Evolutionary conservation across 2,329 filamentous ascomycete species (phyloP).

Genomic region (Fusarium sp.): DNA sequence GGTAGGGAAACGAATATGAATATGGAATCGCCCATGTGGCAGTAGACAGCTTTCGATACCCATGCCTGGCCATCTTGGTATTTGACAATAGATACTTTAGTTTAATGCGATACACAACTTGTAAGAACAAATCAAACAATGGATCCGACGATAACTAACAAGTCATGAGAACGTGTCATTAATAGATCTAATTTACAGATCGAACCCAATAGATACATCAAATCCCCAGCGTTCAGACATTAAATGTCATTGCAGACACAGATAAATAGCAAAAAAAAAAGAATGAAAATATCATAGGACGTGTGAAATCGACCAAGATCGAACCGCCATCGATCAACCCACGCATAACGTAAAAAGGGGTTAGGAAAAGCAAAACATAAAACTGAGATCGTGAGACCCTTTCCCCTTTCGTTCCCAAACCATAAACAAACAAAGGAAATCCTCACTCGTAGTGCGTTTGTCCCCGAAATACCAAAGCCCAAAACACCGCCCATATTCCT

Average conservation of each 20-base stretch:
- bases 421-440: constrained; percentile 25
- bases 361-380: constrained; percentile 15
- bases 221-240: constrained; percentile 10
- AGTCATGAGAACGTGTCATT: constrained; percentile 33
- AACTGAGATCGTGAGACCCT: constrained; percentile 34
- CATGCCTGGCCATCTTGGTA: background rate
- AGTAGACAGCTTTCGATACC: background rate
- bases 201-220: constrained; percentile 21
- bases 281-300: background rate
- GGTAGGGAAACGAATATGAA: background rate
- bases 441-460: constrained; percentile 23
- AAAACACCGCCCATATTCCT: constrained; percentile 35
- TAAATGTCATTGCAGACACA: constrained; percentile 20
- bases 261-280: background rate
- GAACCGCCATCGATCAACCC: constrained; percentile 10
- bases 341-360: background rate
- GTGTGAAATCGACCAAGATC: constrained; percentile 12
- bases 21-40: background rate
- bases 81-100: background rate
- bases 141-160: background rate
- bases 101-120: background rate
- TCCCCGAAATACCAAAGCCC: constrained; percentile 11
- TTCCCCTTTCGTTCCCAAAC: constrained; percentile 1
- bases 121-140: background rate
- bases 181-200: constrained; percentile 30